Evolutionary conservation across 768 basidiomycete species (phyloP).

Genomic region (Lentinula edodes): DNA sequence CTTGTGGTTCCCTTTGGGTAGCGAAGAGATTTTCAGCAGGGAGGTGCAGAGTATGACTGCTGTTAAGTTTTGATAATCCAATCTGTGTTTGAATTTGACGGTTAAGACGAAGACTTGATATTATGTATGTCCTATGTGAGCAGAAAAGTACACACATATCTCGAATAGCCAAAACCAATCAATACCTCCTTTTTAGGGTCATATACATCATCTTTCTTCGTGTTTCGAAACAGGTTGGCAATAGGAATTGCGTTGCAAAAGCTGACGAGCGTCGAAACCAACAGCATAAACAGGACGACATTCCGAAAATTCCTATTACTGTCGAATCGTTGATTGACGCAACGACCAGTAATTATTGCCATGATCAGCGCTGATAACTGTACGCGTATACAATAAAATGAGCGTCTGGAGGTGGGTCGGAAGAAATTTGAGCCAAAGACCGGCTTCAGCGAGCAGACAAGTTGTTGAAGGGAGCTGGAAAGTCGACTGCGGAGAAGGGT

Average conservation of each 20-base stretch:
- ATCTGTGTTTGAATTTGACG: background rate
- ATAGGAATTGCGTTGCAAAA: background rate
- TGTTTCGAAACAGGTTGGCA: background rate
- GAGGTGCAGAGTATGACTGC: background rate
- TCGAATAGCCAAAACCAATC: background rate
- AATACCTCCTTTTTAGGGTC: background rate
- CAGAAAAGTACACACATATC: too few species aligned
- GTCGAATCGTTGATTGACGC: background rate
- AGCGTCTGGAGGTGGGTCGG: too few species aligned
- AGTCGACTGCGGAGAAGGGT: too few species aligned
- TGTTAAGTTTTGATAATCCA: background rate
- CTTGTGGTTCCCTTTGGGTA: too few species aligned
- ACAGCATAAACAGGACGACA: background rate
- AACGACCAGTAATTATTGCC: background rate
- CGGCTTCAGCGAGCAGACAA: too few species aligned
- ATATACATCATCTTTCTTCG: background rate
- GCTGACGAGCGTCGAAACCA: background rate
- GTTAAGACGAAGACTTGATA: too few species aligned
- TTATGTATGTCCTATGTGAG: too few species aligned
- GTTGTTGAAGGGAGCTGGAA: too few species aligned
- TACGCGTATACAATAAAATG: too few species aligned
- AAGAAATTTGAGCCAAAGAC: too few species aligned
- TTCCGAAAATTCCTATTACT: background rate
- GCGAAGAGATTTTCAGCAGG: background rate
- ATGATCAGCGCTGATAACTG: too few species aligned